Evolutionary conservation across 2,329 filamentous ascomycete species (phyloP).

Genomic region (Aspergillus bombycis): DNA sequence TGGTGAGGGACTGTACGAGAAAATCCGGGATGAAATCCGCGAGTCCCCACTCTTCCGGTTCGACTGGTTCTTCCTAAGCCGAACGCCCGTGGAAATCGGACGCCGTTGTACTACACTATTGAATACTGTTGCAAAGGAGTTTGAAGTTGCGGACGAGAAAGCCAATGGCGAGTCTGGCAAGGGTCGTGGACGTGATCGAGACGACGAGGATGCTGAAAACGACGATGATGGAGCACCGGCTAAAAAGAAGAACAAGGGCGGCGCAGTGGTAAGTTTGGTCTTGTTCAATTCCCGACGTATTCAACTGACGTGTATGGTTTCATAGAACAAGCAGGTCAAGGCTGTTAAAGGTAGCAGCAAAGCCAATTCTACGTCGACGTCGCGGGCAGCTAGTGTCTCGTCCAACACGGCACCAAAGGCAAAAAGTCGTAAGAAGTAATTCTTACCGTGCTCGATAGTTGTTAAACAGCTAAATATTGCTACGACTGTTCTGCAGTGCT

Average conservation of each 20-base stretch:
- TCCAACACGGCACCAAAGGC: conserved; percentile 65
- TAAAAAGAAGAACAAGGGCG: conserved; percentile 93
- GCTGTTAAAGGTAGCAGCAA: conserved; percentile 79
- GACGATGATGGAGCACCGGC: conserved; percentile 79
- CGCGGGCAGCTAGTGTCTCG: conserved; percentile 83
- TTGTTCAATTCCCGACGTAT: neutral
- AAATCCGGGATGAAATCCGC: conserved; percentile 94
- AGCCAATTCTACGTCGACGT: conserved; percentile 73
- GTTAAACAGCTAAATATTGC: conserved; percentile 9
- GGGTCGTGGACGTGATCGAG: conserved; percentile 62
- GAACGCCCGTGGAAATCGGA: conserved; percentile 89
- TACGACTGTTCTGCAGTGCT: conserved; percentile 18
- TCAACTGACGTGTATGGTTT: conserved; percentile 16
- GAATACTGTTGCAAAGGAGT: conserved; percentile 92
- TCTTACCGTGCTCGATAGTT: conserved; percentile 5
- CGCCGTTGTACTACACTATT: conserved; percentile 91
- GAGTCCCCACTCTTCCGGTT: conserved; percentile 95
- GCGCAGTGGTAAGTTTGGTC: conserved; percentile 71
- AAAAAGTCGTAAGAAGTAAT: conserved; percentile 54
- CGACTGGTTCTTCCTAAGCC: conserved; percentile 98
- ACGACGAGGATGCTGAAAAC: conserved; percentile 83
- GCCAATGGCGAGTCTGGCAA: conserved; percentile 67
- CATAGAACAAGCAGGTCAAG: conserved; percentile 89
- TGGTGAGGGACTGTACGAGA: conserved; percentile 85
- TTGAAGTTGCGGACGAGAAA: conserved; percentile 67